These are phyloP conservation scores for Boletus coccyginus DNA, from an alignment of 768 basidiomycete genomes.

Conservation along the genomic window DNA sequence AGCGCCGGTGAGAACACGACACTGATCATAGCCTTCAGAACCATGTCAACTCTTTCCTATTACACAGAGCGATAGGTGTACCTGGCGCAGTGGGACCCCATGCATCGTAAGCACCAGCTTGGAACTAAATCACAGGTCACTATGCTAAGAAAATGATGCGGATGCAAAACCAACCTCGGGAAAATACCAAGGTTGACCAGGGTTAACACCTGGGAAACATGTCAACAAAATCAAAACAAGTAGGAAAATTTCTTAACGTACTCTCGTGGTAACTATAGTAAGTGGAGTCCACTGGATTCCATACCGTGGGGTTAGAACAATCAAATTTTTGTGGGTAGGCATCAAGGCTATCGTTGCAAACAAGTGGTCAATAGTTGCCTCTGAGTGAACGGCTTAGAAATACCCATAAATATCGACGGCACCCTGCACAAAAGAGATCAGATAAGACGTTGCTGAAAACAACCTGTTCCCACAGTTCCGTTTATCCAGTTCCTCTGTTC, in stretches of 20 bases:
- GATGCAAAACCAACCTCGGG: slow-evolving; percentile 49
- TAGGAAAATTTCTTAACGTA: slow-evolving; percentile 4
- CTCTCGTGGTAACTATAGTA: slow-evolving; percentile 63
- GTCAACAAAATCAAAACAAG: slow-evolving; percentile 21
- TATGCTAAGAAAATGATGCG: neutral
- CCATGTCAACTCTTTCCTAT: neutral
- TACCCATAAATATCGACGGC: slow-evolving; percentile 72
- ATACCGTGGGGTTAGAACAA: slow-evolving; percentile 66
- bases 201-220: slow-evolving; percentile 38
- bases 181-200: slow-evolving; percentile 63
- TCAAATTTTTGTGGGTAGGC: slow-evolving; percentile 79
- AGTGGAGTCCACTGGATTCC: slow-evolving; percentile 61
- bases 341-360: slow-evolving; percentile 44
- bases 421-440: slow-evolving; percentile 39
- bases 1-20: slow-evolving; percentile 63
- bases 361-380: neutral
- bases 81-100: slow-evolving; percentile 77
- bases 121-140: slow-evolving; percentile 44
- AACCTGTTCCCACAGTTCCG: slow-evolving; percentile 50
- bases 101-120: slow-evolving; percentile 77
- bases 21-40: slow-evolving; percentile 55
- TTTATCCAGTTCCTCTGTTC: slow-evolving; percentile 60
- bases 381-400: neutral
- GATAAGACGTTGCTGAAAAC: neutral
- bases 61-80: slow-evolving; percentile 15